Conservation (phyloP, 2,329 filamentous ascomycete species). For the Ophiostoma ulmi region DNA sequence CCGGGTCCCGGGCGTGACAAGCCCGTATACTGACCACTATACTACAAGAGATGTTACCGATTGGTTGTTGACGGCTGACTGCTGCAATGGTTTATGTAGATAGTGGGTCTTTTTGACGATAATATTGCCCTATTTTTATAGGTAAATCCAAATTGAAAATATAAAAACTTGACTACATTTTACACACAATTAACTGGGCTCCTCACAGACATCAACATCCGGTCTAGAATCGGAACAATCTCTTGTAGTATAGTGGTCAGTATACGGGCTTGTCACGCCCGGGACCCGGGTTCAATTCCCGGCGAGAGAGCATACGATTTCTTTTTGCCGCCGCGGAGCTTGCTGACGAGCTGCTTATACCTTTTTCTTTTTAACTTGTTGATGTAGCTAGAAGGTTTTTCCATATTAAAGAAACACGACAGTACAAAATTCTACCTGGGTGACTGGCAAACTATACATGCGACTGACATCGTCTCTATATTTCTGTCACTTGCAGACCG, state of each 20-base stretch:
- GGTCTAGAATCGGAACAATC: constrained; percentile 7
- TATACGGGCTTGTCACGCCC: constrained; percentile 18
- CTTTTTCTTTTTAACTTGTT: no score
- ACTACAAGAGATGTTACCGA: constrained; percentile 14
- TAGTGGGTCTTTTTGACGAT: not conserved
- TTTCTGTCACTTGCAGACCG: no score
- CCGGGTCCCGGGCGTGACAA: constrained; percentile 17
- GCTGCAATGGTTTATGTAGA: not conserved
- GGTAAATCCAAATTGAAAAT: not conserved
- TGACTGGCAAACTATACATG: no score
- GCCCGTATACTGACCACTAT: constrained; percentile 18
- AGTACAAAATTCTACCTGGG: no score
- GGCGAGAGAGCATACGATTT: constrained; percentile 9
- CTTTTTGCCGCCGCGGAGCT: not conserved
- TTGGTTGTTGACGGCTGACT: not conserved
- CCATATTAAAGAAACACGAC: no score
- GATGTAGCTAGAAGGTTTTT: no score
- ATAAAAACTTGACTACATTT: not conserved
- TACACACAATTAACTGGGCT: not conserved
- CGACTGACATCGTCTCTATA: no score
- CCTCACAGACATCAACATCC: not conserved
- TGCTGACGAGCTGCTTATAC: no score
- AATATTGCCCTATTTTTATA: not conserved
- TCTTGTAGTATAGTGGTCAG: constrained; percentile 18
- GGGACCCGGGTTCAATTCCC: constrained; percentile 18